phyloP scores from a whole-genome alignment of 768 basidiomycete species.

The Macrolepiota fuliginosa region DNA sequence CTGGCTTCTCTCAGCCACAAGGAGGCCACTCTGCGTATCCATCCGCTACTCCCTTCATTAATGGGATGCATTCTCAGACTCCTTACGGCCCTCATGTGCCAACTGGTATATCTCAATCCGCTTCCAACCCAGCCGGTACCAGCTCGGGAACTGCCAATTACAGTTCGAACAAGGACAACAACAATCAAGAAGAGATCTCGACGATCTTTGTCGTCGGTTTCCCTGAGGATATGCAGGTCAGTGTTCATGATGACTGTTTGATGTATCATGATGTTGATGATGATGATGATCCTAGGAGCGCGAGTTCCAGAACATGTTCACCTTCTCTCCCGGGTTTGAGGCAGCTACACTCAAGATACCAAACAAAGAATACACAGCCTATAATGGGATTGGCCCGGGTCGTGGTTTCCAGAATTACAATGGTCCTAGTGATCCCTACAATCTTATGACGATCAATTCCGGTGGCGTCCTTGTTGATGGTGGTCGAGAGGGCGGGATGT shows the following conservation, averaged over 20 bases:
- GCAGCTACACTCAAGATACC: conserved; percentile 98
- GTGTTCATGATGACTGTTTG: conserved; percentile 21
- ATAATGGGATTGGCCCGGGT: conserved; percentile 25
- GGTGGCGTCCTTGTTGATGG: conserved; percentile 82
- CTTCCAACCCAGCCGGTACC: conserved; percentile 22
- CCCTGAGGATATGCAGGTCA: conserved; percentile 96
- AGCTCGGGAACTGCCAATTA: conserved; percentile 25
- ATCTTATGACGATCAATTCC: conserved; percentile 78
- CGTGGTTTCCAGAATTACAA: conserved; percentile 31
- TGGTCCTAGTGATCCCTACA: conserved; percentile 79
- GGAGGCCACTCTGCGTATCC: conserved; percentile 29
- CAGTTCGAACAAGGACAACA: conserved; percentile 23
- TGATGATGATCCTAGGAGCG: conserved; percentile 65
- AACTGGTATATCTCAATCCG: conserved; percentile 24
- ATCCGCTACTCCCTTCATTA: conserved; percentile 22
- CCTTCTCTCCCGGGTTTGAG: conserved; percentile 93
- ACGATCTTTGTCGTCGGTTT: conserved; percentile 99
- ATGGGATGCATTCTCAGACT: conserved; percentile 59
- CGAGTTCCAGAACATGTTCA: conserved; percentile 99
- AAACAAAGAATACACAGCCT: conserved; percentile 83
- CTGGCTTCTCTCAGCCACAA: conserved; percentile 23
- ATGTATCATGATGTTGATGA: conserved; percentile 17
- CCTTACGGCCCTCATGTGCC: conserved; percentile 73
- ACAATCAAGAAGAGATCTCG: conserved; percentile 81
- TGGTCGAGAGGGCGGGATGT: conserved; percentile 67